These are phyloP conservation scores for Coniochaeta sp. DNA, from an alignment of 2,329 filamentous ascomycete genomes.

Conservation along the genomic window DNA sequence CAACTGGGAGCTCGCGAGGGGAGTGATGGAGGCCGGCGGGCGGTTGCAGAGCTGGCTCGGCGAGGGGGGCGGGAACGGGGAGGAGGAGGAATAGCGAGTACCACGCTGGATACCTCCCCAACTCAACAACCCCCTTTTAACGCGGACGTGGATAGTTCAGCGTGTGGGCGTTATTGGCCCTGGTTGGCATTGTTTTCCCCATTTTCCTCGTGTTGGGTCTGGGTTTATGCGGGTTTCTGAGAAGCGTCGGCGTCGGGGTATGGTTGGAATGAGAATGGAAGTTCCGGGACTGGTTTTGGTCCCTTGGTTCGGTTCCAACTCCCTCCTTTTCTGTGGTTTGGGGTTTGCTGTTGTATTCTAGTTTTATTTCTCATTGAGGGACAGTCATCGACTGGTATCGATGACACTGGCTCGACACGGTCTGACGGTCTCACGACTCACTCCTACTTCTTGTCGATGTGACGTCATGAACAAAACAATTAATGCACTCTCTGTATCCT, in stretches of 20 bases:
- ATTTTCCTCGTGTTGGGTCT: neutral
- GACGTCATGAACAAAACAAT: neutral
- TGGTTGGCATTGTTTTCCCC: neutral
- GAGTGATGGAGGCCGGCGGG: constrained; percentile 27
- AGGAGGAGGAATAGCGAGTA: neutral
- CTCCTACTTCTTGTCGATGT: neutral
- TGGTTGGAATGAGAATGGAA: too few relatives aligned
- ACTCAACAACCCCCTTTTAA: too few relatives aligned
- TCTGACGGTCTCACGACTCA: neutral
- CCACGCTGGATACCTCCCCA: too few relatives aligned
- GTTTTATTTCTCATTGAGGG: neutral
- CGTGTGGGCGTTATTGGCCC: too few relatives aligned
- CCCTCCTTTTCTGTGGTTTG: too few relatives aligned
- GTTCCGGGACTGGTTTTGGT: too few relatives aligned
- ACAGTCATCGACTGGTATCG: neutral
- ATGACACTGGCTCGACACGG: neutral
- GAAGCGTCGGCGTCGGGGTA: neutral
- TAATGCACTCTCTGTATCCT: neutral
- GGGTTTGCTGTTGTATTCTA: neutral
- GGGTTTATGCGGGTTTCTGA: neutral
- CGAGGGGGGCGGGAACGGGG: neutral
- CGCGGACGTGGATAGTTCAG: too few relatives aligned
- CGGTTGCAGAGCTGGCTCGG: constrained; percentile 35
- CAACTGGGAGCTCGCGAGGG: constrained; percentile 37
- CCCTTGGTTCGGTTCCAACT: neutral